Conservation (phyloP, 2,329 filamentous ascomycete species). For the Huntiella bhutanensis region DNA sequence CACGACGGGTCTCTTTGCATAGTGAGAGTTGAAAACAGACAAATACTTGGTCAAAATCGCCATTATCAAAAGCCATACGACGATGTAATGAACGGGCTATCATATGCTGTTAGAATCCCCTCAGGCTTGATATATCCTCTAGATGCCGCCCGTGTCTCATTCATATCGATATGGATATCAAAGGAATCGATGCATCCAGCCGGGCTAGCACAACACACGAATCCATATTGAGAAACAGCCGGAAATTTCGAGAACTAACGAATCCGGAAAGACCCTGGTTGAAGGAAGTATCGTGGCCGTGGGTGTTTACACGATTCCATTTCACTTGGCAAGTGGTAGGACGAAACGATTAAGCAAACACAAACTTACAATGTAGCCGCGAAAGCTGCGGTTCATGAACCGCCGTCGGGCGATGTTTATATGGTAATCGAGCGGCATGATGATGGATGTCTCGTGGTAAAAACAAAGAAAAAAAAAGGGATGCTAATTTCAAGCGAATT, state of each 20-base stretch:
- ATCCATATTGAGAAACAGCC: not conserved
- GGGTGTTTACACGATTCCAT: no score
- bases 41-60: constrained; percentile 1
- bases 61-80: constrained; percentile 8
- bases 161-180: not conserved
- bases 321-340: no score
- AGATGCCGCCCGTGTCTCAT: not conserved
- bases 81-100: constrained; percentile 8
- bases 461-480: no score
- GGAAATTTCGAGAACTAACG: not conserved
- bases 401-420: no score
- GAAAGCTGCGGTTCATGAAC: no score
- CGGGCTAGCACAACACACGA: not conserved
- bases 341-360: no score
- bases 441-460: no score
- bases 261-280: no score
- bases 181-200: not conserved
- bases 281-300: no score
- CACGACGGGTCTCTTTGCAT: constrained; percentile 38
- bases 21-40: constrained; percentile 3
- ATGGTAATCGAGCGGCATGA: no score
- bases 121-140: constrained; percentile 12
- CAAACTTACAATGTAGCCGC: no score
- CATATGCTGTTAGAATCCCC: constrained; percentile 28
- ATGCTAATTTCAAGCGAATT: no score